Base-by-base conservation (phyloP, 2,329 filamentous ascomycete species). In the Knufia fluminis region DNA sequence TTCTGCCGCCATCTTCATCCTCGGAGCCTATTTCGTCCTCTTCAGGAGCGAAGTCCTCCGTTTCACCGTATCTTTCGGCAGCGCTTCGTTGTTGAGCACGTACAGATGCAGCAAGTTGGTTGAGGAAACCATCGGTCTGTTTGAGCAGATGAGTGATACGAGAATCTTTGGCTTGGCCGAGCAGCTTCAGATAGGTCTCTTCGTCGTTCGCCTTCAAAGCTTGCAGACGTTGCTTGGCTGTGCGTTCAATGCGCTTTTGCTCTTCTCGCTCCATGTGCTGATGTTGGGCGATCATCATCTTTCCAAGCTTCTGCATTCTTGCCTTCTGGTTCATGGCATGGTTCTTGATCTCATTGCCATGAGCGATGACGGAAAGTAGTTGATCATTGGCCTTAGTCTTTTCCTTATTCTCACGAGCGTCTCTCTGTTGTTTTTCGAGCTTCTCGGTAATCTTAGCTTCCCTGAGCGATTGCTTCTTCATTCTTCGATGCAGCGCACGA, bases 201-300 rank as follows among this genome's bases (percentile, higher is more conserved):
- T 98, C 92, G 67, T 98, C 92, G 81, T 98, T 94, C 61, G 92
- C 91, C 72, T 96, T 97, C 66, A 98, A 78, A 54, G 92, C 92
- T 69, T 97, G 91, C 57, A 98, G 82, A 96, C 92, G 92, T 69
- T 98, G 92, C 76, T 98, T 98, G 56, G 92, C 92, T 8, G 91
- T 98, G 56, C 92, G 80, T 72, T 98, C 92, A 58, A 98, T 86
- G 55, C 92, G 86, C 74, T 95, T 97, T 77, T 97, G 91, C 71
- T 98, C 92, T 74, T 98, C 92, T 71, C 95, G 95, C 68, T 98
- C 92, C 65, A 98, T 97, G 66, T 91, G 87, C 69, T 90, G 86
- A 67, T 98, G 92, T 54, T 95, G 90, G 50, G 77, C 71, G 56
- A 86, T 78, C 88, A 97, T 96, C 67, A 90, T 78, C 50, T 87